Evolutionary conservation across 2,329 filamentous ascomycete species (phyloP).

Genomic region (Parafenestella ontariensis): DNA sequence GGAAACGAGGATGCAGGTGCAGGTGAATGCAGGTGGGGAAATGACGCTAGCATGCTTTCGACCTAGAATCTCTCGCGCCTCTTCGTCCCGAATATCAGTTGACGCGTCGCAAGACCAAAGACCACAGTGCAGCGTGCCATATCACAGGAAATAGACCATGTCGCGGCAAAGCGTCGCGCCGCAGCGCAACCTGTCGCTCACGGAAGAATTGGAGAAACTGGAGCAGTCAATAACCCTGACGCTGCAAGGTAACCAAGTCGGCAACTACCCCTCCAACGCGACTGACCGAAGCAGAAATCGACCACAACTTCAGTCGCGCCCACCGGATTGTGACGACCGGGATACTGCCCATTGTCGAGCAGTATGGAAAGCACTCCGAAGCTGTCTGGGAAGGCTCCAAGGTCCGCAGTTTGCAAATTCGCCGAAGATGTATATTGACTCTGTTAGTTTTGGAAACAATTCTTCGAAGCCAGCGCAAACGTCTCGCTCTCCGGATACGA

Average conservation of each 20-base stretch:
- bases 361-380: slow-evolving; percentile 92
- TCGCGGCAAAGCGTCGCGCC: slow-evolving; percentile 57
- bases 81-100: slow-evolving; percentile 19
- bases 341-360: slow-evolving; percentile 91
- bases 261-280: slow-evolving; percentile 28
- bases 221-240: slow-evolving; percentile 98
- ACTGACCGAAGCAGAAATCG: slow-evolving; percentile 74
- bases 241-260: slow-evolving; percentile 70
- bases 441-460: slow-evolving; percentile 95
- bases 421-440: slow-evolving; percentile 8
- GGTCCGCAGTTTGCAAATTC: slow-evolving; percentile 55
- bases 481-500: slow-evolving; percentile 96
- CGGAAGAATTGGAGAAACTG: slow-evolving; percentile 92
- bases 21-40: not conserved
- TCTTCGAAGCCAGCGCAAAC: slow-evolving; percentile 98
- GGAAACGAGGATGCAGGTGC: not conserved
- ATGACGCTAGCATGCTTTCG: slow-evolving; percentile 20
- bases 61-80: slow-evolving; percentile 13
- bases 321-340: slow-evolving; percentile 95
- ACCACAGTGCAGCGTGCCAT: not conserved
- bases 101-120: slow-evolving; percentile 20
- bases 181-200: slow-evolving; percentile 74
- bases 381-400: slow-evolving; percentile 97
- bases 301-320: slow-evolving; percentile 96
- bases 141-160: slow-evolving; percentile 48